Evolutionary conservation across 441 rosid species (phyloP).

Genomic region (Populus hybrid): DNA sequence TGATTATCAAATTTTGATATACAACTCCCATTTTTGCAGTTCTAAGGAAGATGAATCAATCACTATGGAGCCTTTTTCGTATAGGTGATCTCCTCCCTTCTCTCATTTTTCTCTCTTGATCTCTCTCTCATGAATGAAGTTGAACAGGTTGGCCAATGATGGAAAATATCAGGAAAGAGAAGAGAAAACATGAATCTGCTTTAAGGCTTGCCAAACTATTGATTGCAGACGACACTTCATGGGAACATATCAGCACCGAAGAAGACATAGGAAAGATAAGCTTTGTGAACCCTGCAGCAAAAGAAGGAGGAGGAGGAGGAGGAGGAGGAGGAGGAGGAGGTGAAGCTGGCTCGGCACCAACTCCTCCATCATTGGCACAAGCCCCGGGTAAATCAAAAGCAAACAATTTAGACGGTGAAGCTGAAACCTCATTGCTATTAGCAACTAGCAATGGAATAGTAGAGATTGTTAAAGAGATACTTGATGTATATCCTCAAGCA

Average conservation of each 20-base stretch:
- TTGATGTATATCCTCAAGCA: slow-evolving; percentile 15
- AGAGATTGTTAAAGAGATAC: slow-evolving; percentile 23
- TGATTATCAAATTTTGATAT: too few relatives aligned
- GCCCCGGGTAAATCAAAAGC: not conserved
- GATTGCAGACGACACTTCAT: slow-evolving; percentile 4
- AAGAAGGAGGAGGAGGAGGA: not conserved
- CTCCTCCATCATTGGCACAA: too few relatives aligned
- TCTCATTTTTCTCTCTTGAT: not conserved
- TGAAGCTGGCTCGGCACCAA: not conserved
- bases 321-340: too few relatives aligned
- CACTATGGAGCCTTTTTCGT: not conserved
- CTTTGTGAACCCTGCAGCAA: not conserved
- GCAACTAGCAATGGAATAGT: slow-evolving; percentile 22
- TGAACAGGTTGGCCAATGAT: slow-evolving; percentile 14
- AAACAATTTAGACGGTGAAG: not conserved
- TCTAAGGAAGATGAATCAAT: too few relatives aligned
- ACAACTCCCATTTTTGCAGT: too few relatives aligned
- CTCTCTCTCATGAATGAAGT: not conserved
- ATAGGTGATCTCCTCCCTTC: not conserved
- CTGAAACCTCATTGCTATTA: slow-evolving; percentile 3
- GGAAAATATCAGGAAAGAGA: not conserved
- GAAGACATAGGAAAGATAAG: not conserved
- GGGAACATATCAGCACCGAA: slow-evolving; percentile 3
- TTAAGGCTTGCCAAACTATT: slow-evolving; percentile 10
- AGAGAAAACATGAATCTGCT: slow-evolving; percentile 16